These are phyloP conservation scores for Pythium sukuiense DNA, from an alignment of 352 stramenopile genomes.

Conservation along the genomic window DNA sequence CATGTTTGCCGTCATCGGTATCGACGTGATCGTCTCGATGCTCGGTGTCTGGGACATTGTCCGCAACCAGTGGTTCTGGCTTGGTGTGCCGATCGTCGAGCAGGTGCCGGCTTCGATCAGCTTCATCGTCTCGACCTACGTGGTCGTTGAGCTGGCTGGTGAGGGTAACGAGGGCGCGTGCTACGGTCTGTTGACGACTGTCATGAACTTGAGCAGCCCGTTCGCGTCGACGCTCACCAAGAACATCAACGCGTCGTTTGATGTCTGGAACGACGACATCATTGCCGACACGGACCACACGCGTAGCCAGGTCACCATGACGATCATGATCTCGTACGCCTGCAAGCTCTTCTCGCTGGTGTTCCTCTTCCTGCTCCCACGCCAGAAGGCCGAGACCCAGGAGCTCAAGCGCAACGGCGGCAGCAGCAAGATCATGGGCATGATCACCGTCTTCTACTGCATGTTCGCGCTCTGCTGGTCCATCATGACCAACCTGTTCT, in stretches of 20 bases:
- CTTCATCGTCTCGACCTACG: constrained; percentile 27
- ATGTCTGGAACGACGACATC: constrained; percentile 30
- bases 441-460: constrained; percentile 25
- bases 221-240: constrained; percentile 30
- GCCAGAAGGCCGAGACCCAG: constrained; percentile 27
- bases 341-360: constrained; percentile 27
- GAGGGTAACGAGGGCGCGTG: constrained; percentile 32
- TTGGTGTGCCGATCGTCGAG: constrained; percentile 27
- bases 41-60: constrained; percentile 32
- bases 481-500: constrained; percentile 31
- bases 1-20: constrained; percentile 19
- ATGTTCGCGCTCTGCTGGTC: constrained; percentile 28
- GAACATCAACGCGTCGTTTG: constrained; percentile 27
- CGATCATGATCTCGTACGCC: constrained; percentile 30
- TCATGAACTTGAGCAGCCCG: constrained; percentile 28
- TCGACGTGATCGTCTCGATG: constrained; percentile 26
- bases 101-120: constrained; percentile 18
- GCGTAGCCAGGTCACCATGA: constrained; percentile 27
- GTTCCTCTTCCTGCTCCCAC: constrained; percentile 24
- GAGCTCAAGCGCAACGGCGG: constrained; percentile 29
- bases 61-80: constrained; percentile 28
- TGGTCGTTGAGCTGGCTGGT: constrained; percentile 31
- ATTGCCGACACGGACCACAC: constrained; percentile 21
- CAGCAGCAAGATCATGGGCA: constrained; percentile 28
- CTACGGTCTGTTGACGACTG: constrained; percentile 35